Percentiles rank a stretch among this genome's conserved stretches.
phyloP scores from a whole-genome alignment of 2,329 filamentous ascomycete genomes.

The Grosmannia clavigera region DNA sequence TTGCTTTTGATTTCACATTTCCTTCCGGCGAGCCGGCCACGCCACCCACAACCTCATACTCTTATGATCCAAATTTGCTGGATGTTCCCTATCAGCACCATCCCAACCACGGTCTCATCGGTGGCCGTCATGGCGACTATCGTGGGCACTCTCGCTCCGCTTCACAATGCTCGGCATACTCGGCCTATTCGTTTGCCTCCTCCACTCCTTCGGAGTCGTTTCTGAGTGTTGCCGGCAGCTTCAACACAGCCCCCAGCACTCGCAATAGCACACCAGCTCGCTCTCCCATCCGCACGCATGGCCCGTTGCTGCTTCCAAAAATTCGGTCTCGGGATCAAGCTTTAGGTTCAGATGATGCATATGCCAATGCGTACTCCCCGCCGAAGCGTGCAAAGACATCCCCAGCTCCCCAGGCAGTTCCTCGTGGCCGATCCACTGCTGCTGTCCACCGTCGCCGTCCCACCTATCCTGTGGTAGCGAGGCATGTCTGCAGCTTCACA shows the following conservation, averaged over 20 bases:
- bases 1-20: slow-evolving; percentile 50
- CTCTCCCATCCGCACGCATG: slow-evolving; percentile 65
- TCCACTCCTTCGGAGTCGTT: slow-evolving; percentile 44
- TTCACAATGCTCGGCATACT: slow-evolving; percentile 47
- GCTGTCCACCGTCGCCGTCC: slow-evolving; percentile 1
- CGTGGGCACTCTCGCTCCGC: slow-evolving; percentile 47
- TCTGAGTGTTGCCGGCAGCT: slow-evolving; percentile 23
- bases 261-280: slow-evolving; percentile 54
- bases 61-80: slow-evolving; percentile 44
- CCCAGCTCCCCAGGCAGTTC: slow-evolving; percentile 23
- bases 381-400: slow-evolving; percentile 47
- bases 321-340: slow-evolving; percentile 76
- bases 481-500: slow-evolving; percentile 46
- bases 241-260: slow-evolving; percentile 28
- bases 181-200: slow-evolving; percentile 51
- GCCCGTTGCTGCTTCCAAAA: slow-evolving; percentile 71
- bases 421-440: slow-evolving; percentile 9
- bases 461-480: slow-evolving; percentile 25
- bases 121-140: neutral
- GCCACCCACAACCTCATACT: slow-evolving; percentile 30
- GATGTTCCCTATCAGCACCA: slow-evolving; percentile 36
- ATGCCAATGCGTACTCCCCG: slow-evolving; percentile 24
- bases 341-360: slow-evolving; percentile 41
- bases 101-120: neutral
- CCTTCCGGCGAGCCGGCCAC: slow-evolving; percentile 38